Evolutionary conservation across 768 basidiomycete genomes (phyloP), one percentile per base, ranked within the genome.

Genomic region (Boletales sp.): DNA sequence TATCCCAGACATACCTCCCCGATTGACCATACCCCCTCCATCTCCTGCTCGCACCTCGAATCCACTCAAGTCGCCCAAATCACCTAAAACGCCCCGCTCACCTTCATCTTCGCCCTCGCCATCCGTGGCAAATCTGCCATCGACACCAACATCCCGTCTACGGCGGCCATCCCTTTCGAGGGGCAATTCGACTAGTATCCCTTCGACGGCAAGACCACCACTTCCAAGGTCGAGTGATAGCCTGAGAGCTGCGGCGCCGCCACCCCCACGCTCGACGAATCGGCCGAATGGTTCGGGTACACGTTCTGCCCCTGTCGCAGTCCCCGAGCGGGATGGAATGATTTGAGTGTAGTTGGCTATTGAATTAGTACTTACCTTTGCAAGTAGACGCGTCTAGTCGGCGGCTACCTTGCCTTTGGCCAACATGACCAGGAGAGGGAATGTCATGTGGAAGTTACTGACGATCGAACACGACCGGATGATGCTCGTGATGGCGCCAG

Each of bases 391-490:
- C 24, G 24, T 24, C 24, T n/a, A n/a, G n/a, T n/a, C n/a, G n/a
- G 68, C 65, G 2, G 68, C 59, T 7, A 38, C 27, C 65, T 95
- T 97, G 48, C 92, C 95, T 63, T 67, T 69, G 47, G 57, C 54
- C 39, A 97, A 71, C 30, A 75, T 69, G 54, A 94, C 84, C 58
- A 91, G 71, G 52, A 89, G 82, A 0, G 94, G 93, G 10, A 97
- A 82, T 59, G 83, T 84, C 77, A 87, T 83, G 64, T 97, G 93
- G 3, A 97, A 70, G 65, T 91, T 93, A 58, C 80, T 85, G 1
- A 90, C 93, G 52, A 97, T 88, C 18, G 97, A 74, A 65, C 91
- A 94, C 0, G 95, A 94, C 94, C 95, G 98, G 67, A 98, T 98
- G 45, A 94, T 91, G n/a, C 88, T 84, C 86, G 93, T 94, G 54